Conservation (phyloP, 257 asterid species). For the Solanum ahanhuiri region DNA sequence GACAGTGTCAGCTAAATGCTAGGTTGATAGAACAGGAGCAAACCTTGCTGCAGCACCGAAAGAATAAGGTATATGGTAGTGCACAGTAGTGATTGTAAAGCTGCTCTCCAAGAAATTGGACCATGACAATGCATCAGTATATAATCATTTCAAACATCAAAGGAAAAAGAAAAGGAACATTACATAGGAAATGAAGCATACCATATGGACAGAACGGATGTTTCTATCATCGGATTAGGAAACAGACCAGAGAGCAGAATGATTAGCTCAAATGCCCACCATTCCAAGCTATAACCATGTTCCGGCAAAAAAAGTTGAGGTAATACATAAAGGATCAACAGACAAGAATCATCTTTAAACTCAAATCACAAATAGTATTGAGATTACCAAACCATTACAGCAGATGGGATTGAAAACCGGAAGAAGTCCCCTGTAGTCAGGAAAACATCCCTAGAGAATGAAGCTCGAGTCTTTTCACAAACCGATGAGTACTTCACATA, state of each 20-base stretch:
- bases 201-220: constrained; percentile 73
- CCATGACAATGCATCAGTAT: neutral
- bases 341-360: neutral
- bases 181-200: neutral
- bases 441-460: constrained; percentile 36
- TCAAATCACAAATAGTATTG: neutral
- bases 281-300: constrained; percentile 38
- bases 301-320: neutral
- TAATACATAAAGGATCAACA: neutral
- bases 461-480: constrained; percentile 30
- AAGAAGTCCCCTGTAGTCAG: constrained; percentile 40
- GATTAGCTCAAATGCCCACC: constrained; percentile 79
- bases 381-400: constrained; percentile 75
- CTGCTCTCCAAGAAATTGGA: constrained; percentile 22
- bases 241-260: constrained; percentile 62
- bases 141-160: neutral
- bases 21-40: neutral
- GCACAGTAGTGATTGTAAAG: constrained; percentile 45
- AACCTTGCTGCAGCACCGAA: constrained; percentile 78
- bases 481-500: constrained; percentile 48
- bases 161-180: neutral
- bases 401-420: constrained; percentile 62
- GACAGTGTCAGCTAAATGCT: neutral
- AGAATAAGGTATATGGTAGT: constrained; percentile 55
- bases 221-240: constrained; percentile 69